phyloP scores from a whole-genome alignment of 495 filamentous ascomycete genomes.

The Podospora sp. region DNA sequence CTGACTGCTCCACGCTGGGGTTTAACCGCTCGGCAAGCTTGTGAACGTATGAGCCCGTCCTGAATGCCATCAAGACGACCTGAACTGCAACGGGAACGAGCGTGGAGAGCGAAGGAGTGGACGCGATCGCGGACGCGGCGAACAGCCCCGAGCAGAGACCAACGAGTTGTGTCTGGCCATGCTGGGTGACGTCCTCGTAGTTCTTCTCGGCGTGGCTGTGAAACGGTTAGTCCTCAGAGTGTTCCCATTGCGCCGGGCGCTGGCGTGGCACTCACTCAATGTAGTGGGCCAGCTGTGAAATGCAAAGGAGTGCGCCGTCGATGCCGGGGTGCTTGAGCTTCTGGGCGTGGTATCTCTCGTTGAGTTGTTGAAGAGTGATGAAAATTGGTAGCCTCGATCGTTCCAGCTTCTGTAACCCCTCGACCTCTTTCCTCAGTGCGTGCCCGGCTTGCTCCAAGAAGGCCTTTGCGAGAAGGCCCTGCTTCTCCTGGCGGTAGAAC shows the following conservation, averaged over 20 bases:
- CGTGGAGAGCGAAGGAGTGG: slow-evolving; percentile 65
- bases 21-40: slow-evolving; percentile 52
- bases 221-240: slow-evolving; percentile 24
- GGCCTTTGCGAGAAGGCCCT: slow-evolving; percentile 63
- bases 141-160: slow-evolving; percentile 75
- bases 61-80: slow-evolving; percentile 71
- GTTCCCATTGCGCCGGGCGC: neutral
- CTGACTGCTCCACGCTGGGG: slow-evolving; percentile 50
- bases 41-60: slow-evolving; percentile 65
- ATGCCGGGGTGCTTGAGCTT: slow-evolving; percentile 60
- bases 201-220: slow-evolving; percentile 51
- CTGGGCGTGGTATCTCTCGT: slow-evolving; percentile 65
- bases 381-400: slow-evolving; percentile 68
- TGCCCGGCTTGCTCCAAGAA: slow-evolving; percentile 66
- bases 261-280: slow-evolving; percentile 62
- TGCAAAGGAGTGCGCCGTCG: slow-evolving; percentile 68
- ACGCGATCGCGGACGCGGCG: slow-evolving; percentile 71
- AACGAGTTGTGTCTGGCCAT: slow-evolving; percentile 52
- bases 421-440: slow-evolving; percentile 66
- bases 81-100: slow-evolving; percentile 70
- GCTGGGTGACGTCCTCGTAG: slow-evolving; percentile 46
- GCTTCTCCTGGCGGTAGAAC: slow-evolving; percentile 61
- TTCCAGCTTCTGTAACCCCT: slow-evolving; percentile 60
- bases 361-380: slow-evolving; percentile 67
- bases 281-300: slow-evolving; percentile 73